Base-by-base conservation (phyloP, 768 basidiomycete genomes). In the Amanita muscaria region DNA sequence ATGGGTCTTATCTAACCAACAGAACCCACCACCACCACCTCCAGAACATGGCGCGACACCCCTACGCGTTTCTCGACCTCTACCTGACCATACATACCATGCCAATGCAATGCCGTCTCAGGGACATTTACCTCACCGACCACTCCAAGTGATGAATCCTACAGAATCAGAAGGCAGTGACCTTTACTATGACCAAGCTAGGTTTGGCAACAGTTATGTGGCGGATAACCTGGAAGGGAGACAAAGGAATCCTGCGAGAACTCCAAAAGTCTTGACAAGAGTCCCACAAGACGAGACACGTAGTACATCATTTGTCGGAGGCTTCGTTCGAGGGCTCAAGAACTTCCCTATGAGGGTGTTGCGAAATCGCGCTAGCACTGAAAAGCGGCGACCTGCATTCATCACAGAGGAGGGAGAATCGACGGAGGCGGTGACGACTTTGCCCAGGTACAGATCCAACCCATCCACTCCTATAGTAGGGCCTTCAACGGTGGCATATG, bases 1-100 rank as follows among this genome's bases (percentile, higher is more conserved):
- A 15, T 69, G 68, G 68, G 60, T 65, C 2, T 48, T 62, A n/a
- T 58, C 59, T 9, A 62, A 54, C 48, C 64, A 64, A 35, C 57
- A 59, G 32, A 54, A 62, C 45, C 59, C 54, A 15, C 62, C 62
- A 21, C 62, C 55, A 12, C 59, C 59, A 19, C 63, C 56, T 18
- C 35, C 44, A 16, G 44, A 46, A 19, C 37, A 39, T 35, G 9
- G 48, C 34, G 34, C 56, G 27, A 48, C 57, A 24, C 59, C 61
- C 25, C 45, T 57, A 37, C 58, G 56, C 37, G 56, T 53, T 6
- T 40, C 56, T 10, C 60, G 59, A 7, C 61, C 64, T 15, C 55
- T 64, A 23, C 63, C 65, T 16, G 56, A 64, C 15, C 62, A 62
- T 9, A 53, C 49, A 39, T 23, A 52, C 42, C 24, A 29, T 29